Conservation (phyloP, 2,329 filamentous ascomycete species). For the Penicillium sp. region DNA sequence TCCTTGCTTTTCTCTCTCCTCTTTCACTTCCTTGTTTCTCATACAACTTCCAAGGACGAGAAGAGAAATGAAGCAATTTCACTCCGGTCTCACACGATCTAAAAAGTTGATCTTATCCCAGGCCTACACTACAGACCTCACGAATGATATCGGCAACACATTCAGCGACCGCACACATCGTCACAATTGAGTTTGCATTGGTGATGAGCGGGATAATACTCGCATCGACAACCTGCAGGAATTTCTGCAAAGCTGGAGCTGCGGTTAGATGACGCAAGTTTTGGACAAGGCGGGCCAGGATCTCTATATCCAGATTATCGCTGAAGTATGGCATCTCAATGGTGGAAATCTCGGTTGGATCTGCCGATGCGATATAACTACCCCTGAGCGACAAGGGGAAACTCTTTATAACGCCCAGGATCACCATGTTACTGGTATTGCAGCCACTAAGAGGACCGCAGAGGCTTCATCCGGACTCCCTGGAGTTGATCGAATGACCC, state of each 20-base stretch:
- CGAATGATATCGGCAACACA: constrained; percentile 34
- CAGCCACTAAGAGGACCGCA: constrained; percentile 2
- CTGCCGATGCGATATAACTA: constrained; percentile 9
- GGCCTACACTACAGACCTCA: neutral
- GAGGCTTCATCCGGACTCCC: constrained; percentile 13
- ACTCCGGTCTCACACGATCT: constrained; percentile 24
- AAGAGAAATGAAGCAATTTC: neutral
- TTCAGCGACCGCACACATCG: constrained; percentile 41
- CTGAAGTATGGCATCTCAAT: constrained; percentile 11
- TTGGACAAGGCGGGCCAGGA: constrained; percentile 15
- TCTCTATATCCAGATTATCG: constrained; percentile 18
- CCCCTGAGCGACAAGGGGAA: constrained; percentile 21
- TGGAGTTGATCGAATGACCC: constrained; percentile 10
- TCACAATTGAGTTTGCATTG: constrained; percentile 39
- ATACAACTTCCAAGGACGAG: too few species aligned
- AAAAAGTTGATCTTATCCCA: neutral
- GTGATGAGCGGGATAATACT: constrained; percentile 40
- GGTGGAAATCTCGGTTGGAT: neutral
- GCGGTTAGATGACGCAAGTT: constrained; percentile 3
- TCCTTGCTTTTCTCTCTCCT: neutral
- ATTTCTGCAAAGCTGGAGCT: neutral
- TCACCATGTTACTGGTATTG: constrained; percentile 3
- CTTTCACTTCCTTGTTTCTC: neutral
- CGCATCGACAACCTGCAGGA: constrained; percentile 35
- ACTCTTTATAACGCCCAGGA: constrained; percentile 10